These are phyloP conservation scores for Trichophyton equinum DNA, from an alignment of 2,329 filamentous ascomycete genomes.

Conservation along the genomic window DNA sequence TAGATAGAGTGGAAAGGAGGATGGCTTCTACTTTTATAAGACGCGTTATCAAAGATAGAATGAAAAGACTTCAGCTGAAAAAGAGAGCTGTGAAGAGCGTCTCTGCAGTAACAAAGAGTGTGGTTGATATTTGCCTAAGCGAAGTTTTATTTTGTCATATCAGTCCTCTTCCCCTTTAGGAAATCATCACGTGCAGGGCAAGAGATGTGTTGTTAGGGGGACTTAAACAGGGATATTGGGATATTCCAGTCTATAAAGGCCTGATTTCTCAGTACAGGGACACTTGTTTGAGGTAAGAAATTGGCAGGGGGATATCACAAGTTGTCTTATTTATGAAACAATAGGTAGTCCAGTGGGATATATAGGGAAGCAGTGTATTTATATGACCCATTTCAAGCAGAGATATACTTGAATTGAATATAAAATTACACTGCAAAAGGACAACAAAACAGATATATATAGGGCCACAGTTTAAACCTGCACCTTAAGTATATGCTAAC, in stretches of 20 bases:
- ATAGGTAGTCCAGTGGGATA: neutral
- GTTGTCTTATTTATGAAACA: neutral
- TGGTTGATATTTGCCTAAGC: neutral
- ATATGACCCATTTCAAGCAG: slow-evolving; percentile 1
- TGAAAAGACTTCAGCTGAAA: neutral
- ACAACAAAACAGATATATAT: slow-evolving; percentile 1
- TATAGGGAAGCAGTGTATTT: neutral
- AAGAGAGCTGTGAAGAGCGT: too few species aligned
- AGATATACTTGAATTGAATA: slow-evolving; percentile 4
- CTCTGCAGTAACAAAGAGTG: neutral
- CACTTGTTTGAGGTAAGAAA: neutral
- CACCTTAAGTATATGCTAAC: neutral
- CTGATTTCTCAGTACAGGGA: neutral
- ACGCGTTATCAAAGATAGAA: neutral
- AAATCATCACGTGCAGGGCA: neutral
- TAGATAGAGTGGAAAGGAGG: neutral
- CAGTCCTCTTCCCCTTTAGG: neutral
- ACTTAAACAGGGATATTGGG: too few species aligned
- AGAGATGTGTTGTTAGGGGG: too few species aligned
- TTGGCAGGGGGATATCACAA: neutral
- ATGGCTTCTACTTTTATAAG: neutral
- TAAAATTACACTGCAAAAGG: neutral
- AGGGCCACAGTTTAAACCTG: neutral
- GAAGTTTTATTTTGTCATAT: neutral
- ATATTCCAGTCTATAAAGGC: neutral